Conservation (phyloP, 2,329 filamentous ascomycete species). For the Alternaria rosae region DNA sequence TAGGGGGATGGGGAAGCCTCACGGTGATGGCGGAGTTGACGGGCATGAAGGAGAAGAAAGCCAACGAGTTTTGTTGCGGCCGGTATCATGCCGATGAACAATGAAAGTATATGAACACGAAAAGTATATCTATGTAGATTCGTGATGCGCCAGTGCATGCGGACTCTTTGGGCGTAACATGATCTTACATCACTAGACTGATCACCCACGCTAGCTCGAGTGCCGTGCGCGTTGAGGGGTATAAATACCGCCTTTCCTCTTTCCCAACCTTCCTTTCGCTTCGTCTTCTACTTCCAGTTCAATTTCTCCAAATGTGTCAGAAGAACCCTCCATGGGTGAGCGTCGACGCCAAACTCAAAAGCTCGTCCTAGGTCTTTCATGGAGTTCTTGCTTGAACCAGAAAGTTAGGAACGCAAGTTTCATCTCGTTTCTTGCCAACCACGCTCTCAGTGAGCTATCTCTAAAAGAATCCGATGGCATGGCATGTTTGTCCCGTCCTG, state of each 20-base stretch:
- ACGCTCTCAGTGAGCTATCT: not conserved
- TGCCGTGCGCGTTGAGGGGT: not conserved
- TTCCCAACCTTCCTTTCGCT: not conserved
- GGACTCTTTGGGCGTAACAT: too few species aligned
- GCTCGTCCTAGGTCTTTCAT: too few species aligned
- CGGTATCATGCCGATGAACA: not conserved
- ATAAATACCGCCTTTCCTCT: not conserved
- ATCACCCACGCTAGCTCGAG: not conserved
- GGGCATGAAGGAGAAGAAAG: not conserved
- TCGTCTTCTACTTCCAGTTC: not conserved
- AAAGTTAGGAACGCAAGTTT: too few species aligned
- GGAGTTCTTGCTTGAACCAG: too few species aligned
- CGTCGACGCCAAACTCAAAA: too few species aligned
- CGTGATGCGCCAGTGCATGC: too few species aligned
- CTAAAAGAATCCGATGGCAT: fast-evolving
- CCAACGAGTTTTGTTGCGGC: not conserved
- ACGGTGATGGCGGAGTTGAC: not conserved
- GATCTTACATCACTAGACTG: too few species aligned
- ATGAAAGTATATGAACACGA: too few species aligned
- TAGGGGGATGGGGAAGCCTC: fast-evolving
- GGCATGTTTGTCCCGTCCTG: too few species aligned
- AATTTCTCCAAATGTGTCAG: too few species aligned
- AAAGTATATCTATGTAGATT: too few species aligned
- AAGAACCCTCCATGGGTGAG: too few species aligned
- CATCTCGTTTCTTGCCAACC: not conserved